Base-by-base conservation (phyloP, 768 basidiomycete genomes). In the Suillus subalutaceus region DNA sequence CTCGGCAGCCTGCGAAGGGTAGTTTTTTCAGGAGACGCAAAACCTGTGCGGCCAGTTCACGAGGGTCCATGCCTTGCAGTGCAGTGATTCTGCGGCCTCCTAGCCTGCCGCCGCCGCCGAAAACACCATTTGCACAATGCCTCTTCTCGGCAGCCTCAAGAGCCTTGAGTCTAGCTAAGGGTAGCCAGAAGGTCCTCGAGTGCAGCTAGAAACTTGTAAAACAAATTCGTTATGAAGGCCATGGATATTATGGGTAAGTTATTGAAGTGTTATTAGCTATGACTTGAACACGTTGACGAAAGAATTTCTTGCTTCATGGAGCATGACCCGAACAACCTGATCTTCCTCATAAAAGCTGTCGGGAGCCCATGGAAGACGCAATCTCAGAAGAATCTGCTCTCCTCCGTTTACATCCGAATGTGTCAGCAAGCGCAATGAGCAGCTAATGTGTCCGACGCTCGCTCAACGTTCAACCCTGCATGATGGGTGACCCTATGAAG, bases 211-310 rank as follows among this genome's bases (percentile, higher is more conserved):
- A 86, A 85, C 64, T 90, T 88, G 80, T 93, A 91, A 70, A 95
- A 92, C n/a, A 62, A 84, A 86, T 59, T 93, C 90, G 70, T 97
- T 93, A 70, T 97, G 96, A 6, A 94, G 91, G 4, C 94, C 93
- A 72, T 94, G 92, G 9, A 91, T 87, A 73, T 92, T 94, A 73
- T 96, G 94, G 0, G 94, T 91, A 43, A 97, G 89, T 93, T 96
- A 64, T 32, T 30, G 38, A 62, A 41, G 53, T 65, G 61, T 48
- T 40, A 66, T 52, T 0, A 43, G 57, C 26, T 26, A 26, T 30
- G 2, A 32, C 37, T 40, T 15, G 41, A 43, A 58, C 20, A 10
- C 32, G 26, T 26, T 26, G 26, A 59, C 46, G 57, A 30, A 40
- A 40, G 40, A 18, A 41, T 15, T 35, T 66, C 79, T 68, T 68